These are phyloP conservation scores for Trichosporon asahii DNA, from an alignment of 1,284 basidiomycete genomes.

Conservation along the genomic window DNA sequence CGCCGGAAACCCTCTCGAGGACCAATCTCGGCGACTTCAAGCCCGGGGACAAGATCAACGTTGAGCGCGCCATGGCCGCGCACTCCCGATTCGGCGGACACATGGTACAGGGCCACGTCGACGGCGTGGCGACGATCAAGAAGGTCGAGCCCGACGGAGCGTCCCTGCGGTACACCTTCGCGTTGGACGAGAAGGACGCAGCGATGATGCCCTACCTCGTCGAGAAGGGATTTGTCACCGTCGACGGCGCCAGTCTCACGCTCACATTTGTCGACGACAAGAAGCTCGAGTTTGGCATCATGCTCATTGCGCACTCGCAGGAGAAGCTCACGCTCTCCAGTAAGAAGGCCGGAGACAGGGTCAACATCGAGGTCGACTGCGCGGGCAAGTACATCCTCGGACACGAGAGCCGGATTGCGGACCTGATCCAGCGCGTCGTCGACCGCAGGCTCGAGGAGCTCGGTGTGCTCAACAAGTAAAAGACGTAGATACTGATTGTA, in stretches of 20 bases:
- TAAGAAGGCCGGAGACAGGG: conserved; percentile 72
- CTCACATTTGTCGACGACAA: conserved; percentile 76
- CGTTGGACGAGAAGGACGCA: conserved; percentile 62
- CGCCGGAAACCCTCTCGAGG: conserved; percentile 87
- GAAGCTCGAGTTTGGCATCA: conserved; percentile 71
- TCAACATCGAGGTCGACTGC: conserved; percentile 78
- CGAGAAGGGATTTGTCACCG: conserved; percentile 92
- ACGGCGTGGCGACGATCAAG: conserved; percentile 75
- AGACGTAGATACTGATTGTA: conserved; percentile 1
- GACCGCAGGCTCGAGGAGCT: conserved; percentile 46
- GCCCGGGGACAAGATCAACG: conserved; percentile 79
- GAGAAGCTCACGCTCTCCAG: conserved; percentile 75
- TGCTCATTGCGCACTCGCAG: conserved; percentile 94
- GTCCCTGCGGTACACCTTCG: conserved; percentile 77
- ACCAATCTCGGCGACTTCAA: conserved; percentile 84
- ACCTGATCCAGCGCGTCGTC: conserved; percentile 67
- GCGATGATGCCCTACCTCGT: conserved; percentile 79
- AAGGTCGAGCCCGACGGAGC: conserved; percentile 73
- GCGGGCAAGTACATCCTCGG: conserved; percentile 63
- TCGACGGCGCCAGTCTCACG: conserved; percentile 93
- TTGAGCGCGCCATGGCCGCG: conserved; percentile 91
- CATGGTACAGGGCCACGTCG: conserved; percentile 97
- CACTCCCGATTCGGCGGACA: conserved; percentile 93
- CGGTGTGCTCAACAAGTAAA: conserved; percentile 14
- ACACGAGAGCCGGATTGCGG: conserved; percentile 60